Percentiles rank a stretch among this genome's conserved stretches.
phyloP scores from a whole-genome alignment of 2,329 filamentous ascomycete genomes.

The Calonectria crousiana region DNA sequence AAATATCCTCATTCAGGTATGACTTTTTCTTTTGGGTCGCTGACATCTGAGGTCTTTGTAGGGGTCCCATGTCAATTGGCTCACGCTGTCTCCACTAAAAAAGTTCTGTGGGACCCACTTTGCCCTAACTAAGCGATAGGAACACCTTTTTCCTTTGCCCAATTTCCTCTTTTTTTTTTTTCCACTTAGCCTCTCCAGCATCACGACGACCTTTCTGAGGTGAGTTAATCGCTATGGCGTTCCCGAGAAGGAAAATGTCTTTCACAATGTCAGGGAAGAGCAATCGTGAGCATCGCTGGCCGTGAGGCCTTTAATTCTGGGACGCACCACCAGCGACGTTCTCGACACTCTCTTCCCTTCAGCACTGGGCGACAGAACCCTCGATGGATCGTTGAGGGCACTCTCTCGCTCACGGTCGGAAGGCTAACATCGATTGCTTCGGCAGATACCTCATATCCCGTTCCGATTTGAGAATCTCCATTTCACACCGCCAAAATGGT shows the following conservation, averaged over 20 bases:
- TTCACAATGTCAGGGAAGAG: constrained; percentile 70
- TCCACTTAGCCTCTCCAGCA: neutral
- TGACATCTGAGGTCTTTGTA: too few relatives aligned
- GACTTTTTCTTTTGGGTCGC: too few relatives aligned
- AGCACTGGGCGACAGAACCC: constrained; percentile 79
- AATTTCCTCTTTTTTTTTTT: constrained; percentile 3
- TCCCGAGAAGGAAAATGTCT: constrained; percentile 56
- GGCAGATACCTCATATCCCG: constrained; percentile 75
- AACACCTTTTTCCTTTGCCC: too few relatives aligned
- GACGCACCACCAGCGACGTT: constrained; percentile 32
- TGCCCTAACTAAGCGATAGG: too few relatives aligned
- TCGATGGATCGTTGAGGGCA: constrained; percentile 71
- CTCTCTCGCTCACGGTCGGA: constrained; percentile 75
- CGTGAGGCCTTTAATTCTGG: constrained; percentile 33
- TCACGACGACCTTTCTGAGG: constrained; percentile 53
- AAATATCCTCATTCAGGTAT: too few relatives aligned
- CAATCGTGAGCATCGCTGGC: constrained; percentile 62
- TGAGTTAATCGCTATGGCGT: constrained; percentile 52
- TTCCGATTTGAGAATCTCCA: constrained; percentile 84
- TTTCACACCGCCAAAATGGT: constrained; percentile 86
- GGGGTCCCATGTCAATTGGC: too few relatives aligned
- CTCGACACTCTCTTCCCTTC: constrained; percentile 74
- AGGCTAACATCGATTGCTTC: constrained; percentile 67
- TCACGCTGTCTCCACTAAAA: too few relatives aligned
- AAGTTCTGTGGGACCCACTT: too few relatives aligned